Conservation (phyloP, 305 asterid genomes). For the Rubia tinctorum region DNA sequence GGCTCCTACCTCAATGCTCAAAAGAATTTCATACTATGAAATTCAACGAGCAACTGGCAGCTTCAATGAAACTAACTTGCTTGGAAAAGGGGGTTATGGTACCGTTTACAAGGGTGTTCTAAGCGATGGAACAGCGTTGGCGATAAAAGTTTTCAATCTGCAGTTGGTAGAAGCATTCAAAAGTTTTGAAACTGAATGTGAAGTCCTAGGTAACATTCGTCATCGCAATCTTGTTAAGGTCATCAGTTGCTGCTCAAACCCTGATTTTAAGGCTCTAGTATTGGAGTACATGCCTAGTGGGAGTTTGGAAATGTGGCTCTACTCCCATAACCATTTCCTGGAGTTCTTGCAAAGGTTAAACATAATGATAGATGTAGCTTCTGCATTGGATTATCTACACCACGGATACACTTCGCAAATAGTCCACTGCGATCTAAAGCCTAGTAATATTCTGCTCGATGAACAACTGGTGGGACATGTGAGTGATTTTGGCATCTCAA, state of each 20-base stretch:
- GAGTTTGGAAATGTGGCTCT: neutral
- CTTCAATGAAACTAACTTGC: neutral
- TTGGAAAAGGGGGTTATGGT: neutral
- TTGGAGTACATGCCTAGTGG: constrained; percentile 12
- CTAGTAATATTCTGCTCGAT: neutral
- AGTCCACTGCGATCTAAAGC: too few relatives aligned
- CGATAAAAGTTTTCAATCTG: constrained; percentile 8
- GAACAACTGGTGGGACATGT: constrained; percentile 21
- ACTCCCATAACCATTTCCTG: constrained; percentile 3
- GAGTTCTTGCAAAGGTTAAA: neutral
- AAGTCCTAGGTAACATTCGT: neutral
- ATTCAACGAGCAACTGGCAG: neutral
- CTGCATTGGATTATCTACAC: constrained; percentile 20
- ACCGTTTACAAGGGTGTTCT: neutral
- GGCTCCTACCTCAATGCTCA: neutral
- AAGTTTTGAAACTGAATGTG: constrained; percentile 6
- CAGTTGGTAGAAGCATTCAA: constrained; percentile 5
- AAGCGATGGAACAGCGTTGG: neutral
- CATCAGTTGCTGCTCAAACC: constrained; percentile 3
- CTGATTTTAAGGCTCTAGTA: neutral
- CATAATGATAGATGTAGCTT: neutral
- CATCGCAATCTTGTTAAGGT: constrained; percentile 11
- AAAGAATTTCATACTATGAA: neutral
- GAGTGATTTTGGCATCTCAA: neutral
- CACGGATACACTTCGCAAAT: neutral